These are phyloP conservation scores for Pythium myriotylum DNA, from an alignment of 352 stramenopile genomes.

Conservation along the genomic window DNA sequence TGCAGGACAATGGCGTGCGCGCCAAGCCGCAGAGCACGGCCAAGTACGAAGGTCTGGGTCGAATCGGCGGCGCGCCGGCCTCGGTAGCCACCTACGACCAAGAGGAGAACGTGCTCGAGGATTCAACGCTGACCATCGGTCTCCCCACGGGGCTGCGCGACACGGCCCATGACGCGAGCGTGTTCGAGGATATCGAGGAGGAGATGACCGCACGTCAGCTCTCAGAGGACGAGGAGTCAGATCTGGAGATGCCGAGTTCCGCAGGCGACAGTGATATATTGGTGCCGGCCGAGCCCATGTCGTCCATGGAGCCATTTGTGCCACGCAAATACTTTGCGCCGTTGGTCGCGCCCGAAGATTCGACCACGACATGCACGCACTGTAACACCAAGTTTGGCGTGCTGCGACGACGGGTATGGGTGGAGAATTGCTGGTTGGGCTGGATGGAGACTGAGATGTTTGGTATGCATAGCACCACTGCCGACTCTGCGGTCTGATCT, in stretches of 20 bases:
- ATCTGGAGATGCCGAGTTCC: conserved; percentile 7
- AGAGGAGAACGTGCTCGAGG: conserved; percentile 8
- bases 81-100: not conserved
- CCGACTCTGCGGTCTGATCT: conserved; percentile 71
- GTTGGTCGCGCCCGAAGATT: conserved; percentile 50
- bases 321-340: conserved; percentile 58
- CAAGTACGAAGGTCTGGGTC: conserved; percentile 20
- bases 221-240: conserved; percentile 23
- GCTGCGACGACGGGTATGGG: conserved; percentile 63
- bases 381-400: conserved; percentile 76
- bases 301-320: conserved; percentile 25
- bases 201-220: conserved; percentile 10
- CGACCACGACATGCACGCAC: conserved; percentile 53
- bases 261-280: no score
- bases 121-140: conserved; percentile 21
- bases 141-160: conserved; percentile 9
- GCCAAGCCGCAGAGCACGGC: conserved; percentile 4
- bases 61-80: conserved; percentile 9
- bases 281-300: not conserved
- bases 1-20: not conserved
- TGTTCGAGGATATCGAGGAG: not conserved
- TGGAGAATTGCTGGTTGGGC: not conserved
- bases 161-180: conserved; percentile 11
- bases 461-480: conserved; percentile 59
- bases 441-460: not conserved